These are phyloP conservation scores for Russula foetens DNA, from an alignment of 768 basidiomycete genomes.

Conservation along the genomic window DNA sequence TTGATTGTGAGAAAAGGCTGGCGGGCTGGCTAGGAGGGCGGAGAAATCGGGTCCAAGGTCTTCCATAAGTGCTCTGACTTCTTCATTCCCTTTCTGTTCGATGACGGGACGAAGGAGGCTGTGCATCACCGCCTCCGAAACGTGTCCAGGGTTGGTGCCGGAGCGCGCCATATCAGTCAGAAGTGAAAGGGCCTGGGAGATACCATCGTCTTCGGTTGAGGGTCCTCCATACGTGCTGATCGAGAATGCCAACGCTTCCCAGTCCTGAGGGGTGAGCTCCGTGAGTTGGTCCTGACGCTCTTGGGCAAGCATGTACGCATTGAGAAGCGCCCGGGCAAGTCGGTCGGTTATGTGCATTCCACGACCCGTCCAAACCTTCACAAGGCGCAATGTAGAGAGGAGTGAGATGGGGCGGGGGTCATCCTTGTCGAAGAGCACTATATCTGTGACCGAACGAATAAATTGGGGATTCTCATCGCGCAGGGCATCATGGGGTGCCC, in stretches of 20 bases:
- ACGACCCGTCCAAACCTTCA: constrained; percentile 29
- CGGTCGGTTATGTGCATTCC: constrained; percentile 29
- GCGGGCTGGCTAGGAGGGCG: constrained; percentile 25
- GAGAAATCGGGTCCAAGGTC: constrained; percentile 29
- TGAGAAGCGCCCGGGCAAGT: constrained; percentile 35
- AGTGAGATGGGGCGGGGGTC: constrained; percentile 6
- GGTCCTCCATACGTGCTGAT: constrained; percentile 19
- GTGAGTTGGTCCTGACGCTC: constrained; percentile 23
- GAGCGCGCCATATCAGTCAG: constrained; percentile 13
- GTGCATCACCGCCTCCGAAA: constrained; percentile 6
- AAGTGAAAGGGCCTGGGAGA: constrained; percentile 18
- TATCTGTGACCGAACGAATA: constrained; percentile 9
- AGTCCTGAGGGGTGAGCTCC: constrained; percentile 34
- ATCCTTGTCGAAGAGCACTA: constrained; percentile 13
- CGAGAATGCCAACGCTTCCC: constrained; percentile 40
- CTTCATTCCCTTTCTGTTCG: constrained; percentile 7
- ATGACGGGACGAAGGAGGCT: constrained; percentile 7
- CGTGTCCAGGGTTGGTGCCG: background rate
- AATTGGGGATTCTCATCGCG: constrained; percentile 3
- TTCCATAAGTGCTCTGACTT: constrained; percentile 6
- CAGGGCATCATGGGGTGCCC: background rate
- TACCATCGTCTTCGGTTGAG: constrained; percentile 9
- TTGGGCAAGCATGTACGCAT: constrained; percentile 38
- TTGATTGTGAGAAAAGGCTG: background rate
- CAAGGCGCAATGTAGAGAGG: constrained; percentile 27